These are phyloP conservation scores for Zasmidium citrigriseum DNA, from an alignment of 2,329 filamentous ascomycete species.

Conservation along the genomic window DNA sequence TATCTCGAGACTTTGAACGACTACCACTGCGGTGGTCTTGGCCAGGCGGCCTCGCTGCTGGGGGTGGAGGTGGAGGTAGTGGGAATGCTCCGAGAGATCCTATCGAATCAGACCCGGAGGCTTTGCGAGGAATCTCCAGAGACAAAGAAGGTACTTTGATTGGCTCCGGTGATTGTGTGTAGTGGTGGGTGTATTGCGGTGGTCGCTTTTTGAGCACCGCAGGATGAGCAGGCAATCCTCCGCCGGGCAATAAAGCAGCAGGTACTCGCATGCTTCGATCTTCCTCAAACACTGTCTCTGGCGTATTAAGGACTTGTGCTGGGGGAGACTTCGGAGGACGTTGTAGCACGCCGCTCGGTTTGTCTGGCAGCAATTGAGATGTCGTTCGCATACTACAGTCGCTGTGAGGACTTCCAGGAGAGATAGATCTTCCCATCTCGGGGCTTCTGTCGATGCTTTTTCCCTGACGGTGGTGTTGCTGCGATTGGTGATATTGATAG, in stretches of 20 bases:
- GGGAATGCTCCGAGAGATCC: slow-evolving; percentile 7
- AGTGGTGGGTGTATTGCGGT: slow-evolving; percentile 17
- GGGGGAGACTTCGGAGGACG: slow-evolving; percentile 19
- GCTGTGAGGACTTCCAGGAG: slow-evolving; percentile 25
- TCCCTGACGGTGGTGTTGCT: neutral
- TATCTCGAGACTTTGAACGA: slow-evolving; percentile 10
- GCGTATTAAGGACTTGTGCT: slow-evolving; percentile 23
- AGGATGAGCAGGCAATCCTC: slow-evolving; percentile 17
- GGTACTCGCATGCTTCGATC: slow-evolving; percentile 25
- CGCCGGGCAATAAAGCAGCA: slow-evolving; percentile 9
- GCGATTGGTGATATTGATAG: slow-evolving; percentile 1
- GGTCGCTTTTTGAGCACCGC: slow-evolving; percentile 9
- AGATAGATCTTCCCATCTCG: slow-evolving; percentile 4
- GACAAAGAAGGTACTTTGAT: slow-evolving; percentile 22
- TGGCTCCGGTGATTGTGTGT: slow-evolving; percentile 19
- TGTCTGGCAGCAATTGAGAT: slow-evolving; percentile 37
- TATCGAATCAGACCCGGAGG: slow-evolving; percentile 3
- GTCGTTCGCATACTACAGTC: slow-evolving; percentile 28
- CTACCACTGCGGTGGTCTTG: neutral
- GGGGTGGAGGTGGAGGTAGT: slow-evolving; percentile 11
- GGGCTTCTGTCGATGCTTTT: slow-evolving; percentile 4
- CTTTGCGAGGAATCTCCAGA: slow-evolving; percentile 25
- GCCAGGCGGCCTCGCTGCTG: slow-evolving; percentile 4
- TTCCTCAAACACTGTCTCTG: slow-evolving; percentile 37
- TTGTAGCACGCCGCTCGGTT: slow-evolving; percentile 22